phyloP scores from a whole-genome alignment of 2,329 filamentous ascomycete species.

The Geosmithia morbida region DNA sequence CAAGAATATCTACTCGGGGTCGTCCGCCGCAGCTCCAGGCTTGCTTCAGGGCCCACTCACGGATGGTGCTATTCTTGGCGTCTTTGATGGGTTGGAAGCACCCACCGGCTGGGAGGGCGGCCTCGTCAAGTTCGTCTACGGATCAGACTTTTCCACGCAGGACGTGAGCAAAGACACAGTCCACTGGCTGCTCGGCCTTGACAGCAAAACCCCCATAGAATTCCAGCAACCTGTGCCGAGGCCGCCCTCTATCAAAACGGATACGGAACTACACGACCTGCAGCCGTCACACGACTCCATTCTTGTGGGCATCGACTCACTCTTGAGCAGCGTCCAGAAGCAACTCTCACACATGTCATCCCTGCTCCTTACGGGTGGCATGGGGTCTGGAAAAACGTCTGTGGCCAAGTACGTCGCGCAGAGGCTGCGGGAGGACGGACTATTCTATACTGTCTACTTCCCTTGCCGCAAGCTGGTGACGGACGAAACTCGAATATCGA shows the following conservation, averaged over 20 bases:
- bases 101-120: conserved; percentile 67
- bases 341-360: conserved; percentile 79
- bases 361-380: conserved; percentile 73
- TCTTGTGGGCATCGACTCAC: conserved; percentile 72
- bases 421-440: conserved; percentile 52
- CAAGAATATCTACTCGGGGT: conserved; percentile 51
- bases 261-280: conserved; percentile 33
- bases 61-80: conserved; percentile 66
- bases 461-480: conserved; percentile 77
- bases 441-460: conserved; percentile 78
- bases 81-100: conserved; percentile 36
- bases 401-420: conserved; percentile 65
- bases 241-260: conserved; percentile 44
- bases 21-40: conserved; percentile 20
- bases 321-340: conserved; percentile 57
- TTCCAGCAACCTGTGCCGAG: conserved; percentile 60
- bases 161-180: conserved; percentile 31
- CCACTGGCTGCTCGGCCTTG: conserved; percentile 65
- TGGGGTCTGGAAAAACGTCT: conserved; percentile 81
- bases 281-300: conserved; percentile 39
- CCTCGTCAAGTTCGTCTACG: conserved; percentile 58
- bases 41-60: conserved; percentile 76
- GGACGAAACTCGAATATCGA: conserved; percentile 78
- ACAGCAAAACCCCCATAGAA: conserved; percentile 59
- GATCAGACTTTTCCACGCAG: conserved; percentile 14